phyloP scores from a whole-genome alignment of 164 flowering plant species.

The Cinnamomum micranthum region DNA sequence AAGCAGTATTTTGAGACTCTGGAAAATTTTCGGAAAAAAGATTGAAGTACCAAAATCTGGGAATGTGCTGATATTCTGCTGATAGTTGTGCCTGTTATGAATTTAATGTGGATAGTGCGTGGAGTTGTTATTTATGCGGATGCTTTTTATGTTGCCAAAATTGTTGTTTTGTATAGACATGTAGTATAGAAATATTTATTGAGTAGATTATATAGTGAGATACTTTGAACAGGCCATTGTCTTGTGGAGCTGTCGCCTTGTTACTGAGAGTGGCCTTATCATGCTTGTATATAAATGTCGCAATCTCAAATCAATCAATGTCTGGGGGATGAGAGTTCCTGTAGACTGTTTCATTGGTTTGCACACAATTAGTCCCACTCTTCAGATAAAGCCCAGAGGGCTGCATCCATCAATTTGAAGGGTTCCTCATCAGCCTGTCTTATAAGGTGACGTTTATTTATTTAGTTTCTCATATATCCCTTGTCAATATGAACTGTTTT shows the following conservation, averaged over 20 bases:
- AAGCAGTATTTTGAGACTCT: too few species aligned
- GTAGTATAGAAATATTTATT: background rate
- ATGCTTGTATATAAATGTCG: conserved; percentile 66
- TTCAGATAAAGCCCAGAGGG: conserved; percentile 60
- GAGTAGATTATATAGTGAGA: background rate
- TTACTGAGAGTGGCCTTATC: conserved; percentile 76
- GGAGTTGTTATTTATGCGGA: background rate
- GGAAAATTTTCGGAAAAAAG: background rate
- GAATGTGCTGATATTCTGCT: background rate
- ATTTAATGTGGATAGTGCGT: background rate
- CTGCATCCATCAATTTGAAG: conserved; percentile 27
- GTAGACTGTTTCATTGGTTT: conserved; percentile 61
- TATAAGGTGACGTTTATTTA: background rate
- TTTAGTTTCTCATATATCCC: background rate
- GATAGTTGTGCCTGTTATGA: background rate
- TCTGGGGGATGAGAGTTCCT: conserved; percentile 85
- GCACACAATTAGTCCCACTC: conserved; percentile 70
- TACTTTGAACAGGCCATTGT: conserved; percentile 50
- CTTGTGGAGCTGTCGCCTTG: conserved; percentile 95
- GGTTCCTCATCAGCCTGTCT: conserved; percentile 31
- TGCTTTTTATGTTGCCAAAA: background rate
- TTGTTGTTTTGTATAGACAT: background rate
- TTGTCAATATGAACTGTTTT: background rate
- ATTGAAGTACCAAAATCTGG: background rate
- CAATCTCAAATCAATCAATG: conserved; percentile 69